Evolutionary conservation across 768 basidiomycete species (phyloP).

Genomic region (Russula sp.): DNA sequence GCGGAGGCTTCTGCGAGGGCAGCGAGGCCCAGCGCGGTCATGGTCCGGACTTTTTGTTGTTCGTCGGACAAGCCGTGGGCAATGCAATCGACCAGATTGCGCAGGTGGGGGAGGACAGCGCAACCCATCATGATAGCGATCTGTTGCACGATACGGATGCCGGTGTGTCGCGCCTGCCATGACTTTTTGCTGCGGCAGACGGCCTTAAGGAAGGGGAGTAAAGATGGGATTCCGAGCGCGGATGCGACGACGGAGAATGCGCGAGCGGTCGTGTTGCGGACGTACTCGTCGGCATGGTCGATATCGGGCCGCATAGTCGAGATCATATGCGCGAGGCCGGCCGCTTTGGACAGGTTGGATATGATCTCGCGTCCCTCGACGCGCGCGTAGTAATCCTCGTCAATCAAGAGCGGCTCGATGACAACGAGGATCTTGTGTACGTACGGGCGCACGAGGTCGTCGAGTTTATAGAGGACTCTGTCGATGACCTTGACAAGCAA

Average conservation of each 20-base stretch:
- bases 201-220: slow-evolving; percentile 96
- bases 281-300: slow-evolving; percentile 98
- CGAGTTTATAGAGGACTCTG: slow-evolving; percentile 96
- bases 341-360: slow-evolving; percentile 96
- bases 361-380: slow-evolving; percentile 99
- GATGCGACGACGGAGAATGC: slow-evolving; percentile 99
- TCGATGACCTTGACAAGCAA: slow-evolving; percentile 98
- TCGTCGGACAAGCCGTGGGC: slow-evolving; percentile 91
- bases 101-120: slow-evolving; percentile 92
- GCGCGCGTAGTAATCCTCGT: slow-evolving; percentile 94
- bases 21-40: slow-evolving; percentile 89
- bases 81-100: slow-evolving; percentile 94
- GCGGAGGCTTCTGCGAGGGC: slow-evolving; percentile 96
- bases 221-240: slow-evolving; percentile 93
- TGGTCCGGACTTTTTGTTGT: slow-evolving; percentile 93
- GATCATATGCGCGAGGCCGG: slow-evolving; percentile 99
- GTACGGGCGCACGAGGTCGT: slow-evolving; percentile 97
- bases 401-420: slow-evolving; percentile 97
- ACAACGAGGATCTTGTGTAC: slow-evolving; percentile 99
- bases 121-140: slow-evolving; percentile 99
- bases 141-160: slow-evolving; percentile 98
- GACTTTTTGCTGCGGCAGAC: slow-evolving; percentile 99
- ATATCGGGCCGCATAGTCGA: slow-evolving; percentile 99
- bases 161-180: slow-evolving; percentile 99
- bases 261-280: slow-evolving; percentile 97